phyloP scores from a whole-genome alignment of 139 green algal genomes.

The Gonium pectorale region DNA sequence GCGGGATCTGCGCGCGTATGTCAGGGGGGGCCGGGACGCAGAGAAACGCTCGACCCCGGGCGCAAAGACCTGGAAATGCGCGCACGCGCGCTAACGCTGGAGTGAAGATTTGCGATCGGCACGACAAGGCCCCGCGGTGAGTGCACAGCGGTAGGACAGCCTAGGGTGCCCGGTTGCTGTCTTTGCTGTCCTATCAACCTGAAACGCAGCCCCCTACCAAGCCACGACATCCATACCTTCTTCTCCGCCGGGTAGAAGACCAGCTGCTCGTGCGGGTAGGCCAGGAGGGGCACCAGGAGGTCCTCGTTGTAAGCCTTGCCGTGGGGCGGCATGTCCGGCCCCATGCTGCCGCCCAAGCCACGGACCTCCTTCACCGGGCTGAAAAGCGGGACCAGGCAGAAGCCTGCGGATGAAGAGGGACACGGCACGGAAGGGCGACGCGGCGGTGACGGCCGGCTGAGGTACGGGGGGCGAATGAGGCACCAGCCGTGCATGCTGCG shows the following conservation, averaged over 20 bases:
- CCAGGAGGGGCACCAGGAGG: constrained; percentile 33
- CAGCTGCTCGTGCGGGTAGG: constrained; percentile 34
- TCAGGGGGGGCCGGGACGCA: background rate
- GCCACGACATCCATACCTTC: constrained; percentile 3
- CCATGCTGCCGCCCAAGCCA: background rate
- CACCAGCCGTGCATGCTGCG: too few species aligned
- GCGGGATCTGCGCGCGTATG: background rate
- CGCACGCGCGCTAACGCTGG: too few species aligned
- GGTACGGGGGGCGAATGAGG: too few species aligned
- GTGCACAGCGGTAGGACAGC: background rate
- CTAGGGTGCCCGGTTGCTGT: background rate
- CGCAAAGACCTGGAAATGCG: too few species aligned
- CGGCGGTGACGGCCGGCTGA: too few species aligned
- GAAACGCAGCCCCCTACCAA: background rate
- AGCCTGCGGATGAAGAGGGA: constrained; percentile 18
- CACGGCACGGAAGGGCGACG: too few species aligned
- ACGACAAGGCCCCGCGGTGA: too few species aligned
- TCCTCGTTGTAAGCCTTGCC: constrained; percentile 35
- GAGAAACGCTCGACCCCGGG: too few species aligned
- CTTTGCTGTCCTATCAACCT: background rate
- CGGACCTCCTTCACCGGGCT: constrained; percentile 28
- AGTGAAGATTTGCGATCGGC: too few species aligned
- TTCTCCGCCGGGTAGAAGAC: background rate
- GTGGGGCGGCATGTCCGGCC: background rate
- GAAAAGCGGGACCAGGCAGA: constrained; percentile 35